Evolutionary conservation across 148 eudicot genomes (phyloP).

Genomic region (Cornus kousa): DNA sequence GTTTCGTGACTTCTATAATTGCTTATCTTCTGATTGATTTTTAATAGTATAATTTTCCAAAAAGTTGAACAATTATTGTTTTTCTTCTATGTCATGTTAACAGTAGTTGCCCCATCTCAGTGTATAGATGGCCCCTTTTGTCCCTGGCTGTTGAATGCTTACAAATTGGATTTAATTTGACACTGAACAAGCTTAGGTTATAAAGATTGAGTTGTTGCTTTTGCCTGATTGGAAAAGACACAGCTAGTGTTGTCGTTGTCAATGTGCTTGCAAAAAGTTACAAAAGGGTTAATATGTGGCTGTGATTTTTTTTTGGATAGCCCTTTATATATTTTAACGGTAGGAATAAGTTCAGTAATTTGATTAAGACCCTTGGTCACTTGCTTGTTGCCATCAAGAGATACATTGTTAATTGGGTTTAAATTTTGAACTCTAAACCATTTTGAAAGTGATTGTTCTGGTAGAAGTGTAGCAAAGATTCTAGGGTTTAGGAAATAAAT

Average conservation of each 20-base stretch:
- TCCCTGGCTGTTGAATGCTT: neutral
- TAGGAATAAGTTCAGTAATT: no score
- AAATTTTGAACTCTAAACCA: neutral
- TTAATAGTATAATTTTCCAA: no score
- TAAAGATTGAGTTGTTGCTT: neutral
- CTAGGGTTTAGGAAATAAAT: no score
- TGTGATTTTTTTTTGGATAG: neutral
- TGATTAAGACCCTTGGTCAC: conserved; percentile 1
- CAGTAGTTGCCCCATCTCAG: neutral
- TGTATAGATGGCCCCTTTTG: neutral
- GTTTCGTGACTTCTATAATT: neutral
- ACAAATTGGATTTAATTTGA: no score
- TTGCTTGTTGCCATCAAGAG: conserved; percentile 2
- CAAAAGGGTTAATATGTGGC: neutral
- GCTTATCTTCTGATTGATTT: neutral
- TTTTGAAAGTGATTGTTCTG: neutral
- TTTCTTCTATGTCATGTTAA: neutral
- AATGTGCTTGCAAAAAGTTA: neutral
- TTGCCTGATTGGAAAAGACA: neutral
- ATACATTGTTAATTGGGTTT: neutral
- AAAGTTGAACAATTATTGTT: neutral
- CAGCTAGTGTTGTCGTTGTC: neutral
- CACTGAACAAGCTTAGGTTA: no score
- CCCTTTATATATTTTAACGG: neutral
- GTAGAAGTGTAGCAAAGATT: no score